Evolutionary conservation across 495 filamentous ascomycete species (phyloP).

Genomic region (Lepidopterella palustris): DNA sequence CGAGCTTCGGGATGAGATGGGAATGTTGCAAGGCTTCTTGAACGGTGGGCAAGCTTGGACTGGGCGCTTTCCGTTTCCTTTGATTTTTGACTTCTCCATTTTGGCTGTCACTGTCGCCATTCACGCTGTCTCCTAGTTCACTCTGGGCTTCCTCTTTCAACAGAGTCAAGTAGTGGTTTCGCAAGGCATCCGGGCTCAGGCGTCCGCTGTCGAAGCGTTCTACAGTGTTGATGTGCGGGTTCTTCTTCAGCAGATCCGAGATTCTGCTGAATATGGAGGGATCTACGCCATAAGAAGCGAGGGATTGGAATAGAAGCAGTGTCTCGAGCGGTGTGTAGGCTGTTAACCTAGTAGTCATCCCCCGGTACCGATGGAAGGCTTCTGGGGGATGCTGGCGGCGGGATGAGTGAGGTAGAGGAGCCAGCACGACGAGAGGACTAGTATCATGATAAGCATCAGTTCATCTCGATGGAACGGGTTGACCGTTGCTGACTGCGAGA

Average conservation of each 20-base stretch:
- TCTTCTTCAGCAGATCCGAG: slow-evolving; percentile 65
- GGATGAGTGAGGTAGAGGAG: slow-evolving; percentile 17
- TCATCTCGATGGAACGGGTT: slow-evolving; percentile 6
- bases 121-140: slow-evolving; percentile 18
- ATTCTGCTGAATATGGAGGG: slow-evolving; percentile 62
- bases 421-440: slow-evolving; percentile 22
- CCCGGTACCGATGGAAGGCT: slow-evolving; percentile 24
- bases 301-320: slow-evolving; percentile 80
- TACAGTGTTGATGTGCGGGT: slow-evolving; percentile 59
- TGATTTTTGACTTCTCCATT: slow-evolving; percentile 39
- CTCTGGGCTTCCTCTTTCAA: slow-evolving; percentile 63
- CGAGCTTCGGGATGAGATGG: slow-evolving; percentile 59
- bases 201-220: slow-evolving; percentile 63
- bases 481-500: slow-evolving; percentile 11
- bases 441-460: slow-evolving; percentile 4
- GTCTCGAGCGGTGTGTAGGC: slow-evolving; percentile 82
- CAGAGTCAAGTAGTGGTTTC: slow-evolving; percentile 66
- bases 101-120: slow-evolving; percentile 12
- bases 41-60: slow-evolving; percentile 54
- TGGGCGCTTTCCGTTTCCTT: slow-evolving; percentile 67
- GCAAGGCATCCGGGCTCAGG: slow-evolving; percentile 70
- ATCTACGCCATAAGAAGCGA: slow-evolving; percentile 59
- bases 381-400: slow-evolving; percentile 23
- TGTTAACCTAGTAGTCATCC: slow-evolving; percentile 39
- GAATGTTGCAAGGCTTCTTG: slow-evolving; percentile 59